Evolutionary conservation across 768 basidiomycete genomes (phyloP), one percentile per base, ranked within the genome.

Genomic region (Lentinula guzmanii): DNA sequence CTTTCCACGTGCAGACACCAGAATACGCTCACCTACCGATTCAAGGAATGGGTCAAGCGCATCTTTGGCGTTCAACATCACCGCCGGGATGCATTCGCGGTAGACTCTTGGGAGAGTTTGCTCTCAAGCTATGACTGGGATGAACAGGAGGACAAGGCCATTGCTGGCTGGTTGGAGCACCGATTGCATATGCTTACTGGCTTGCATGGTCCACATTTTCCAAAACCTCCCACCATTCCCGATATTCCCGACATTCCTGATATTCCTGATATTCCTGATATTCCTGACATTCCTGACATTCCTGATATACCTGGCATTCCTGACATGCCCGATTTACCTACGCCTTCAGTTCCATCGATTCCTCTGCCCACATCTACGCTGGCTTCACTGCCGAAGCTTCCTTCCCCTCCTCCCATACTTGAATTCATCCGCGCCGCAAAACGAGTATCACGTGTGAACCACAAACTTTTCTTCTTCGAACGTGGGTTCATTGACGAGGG

Each of bases 401-500:
- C 56, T 16, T 28, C 18, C 1, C 18, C 39, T 43, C 59, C 59
- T 2, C 76, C 77, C 1, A 66, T 79, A 46, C 70, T 71, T 58
- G 74, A 80, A 64, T 70, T 92, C 62, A 75, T 82, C 63, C 78
- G 78, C 65, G 88, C 85, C 3, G 83, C 77, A 2, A 82, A 80
- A 67, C 83, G 85, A 33, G 81, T 91, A 9, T 76, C 74, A 56
- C 75, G 68, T 58, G 82, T 80, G 15, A 92, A 92, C 72, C 73
- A 80, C 74, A 90, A 87, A 70, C 74, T 93, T n/a, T 72, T 78
- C 10, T 72, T 76, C 6, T 92, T 93, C 65, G 91, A 93, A 70
- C 82, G 82, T 53, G 91, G 92, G 1, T 91, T 96, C 70, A 88
- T 95, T 62, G 85, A 84, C 5, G 77, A 87, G 67, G 85, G 76